These are phyloP conservation scores for Fusarium sp. DNA, from an alignment of 2,329 filamentous ascomycete genomes.

Conservation along the genomic window DNA sequence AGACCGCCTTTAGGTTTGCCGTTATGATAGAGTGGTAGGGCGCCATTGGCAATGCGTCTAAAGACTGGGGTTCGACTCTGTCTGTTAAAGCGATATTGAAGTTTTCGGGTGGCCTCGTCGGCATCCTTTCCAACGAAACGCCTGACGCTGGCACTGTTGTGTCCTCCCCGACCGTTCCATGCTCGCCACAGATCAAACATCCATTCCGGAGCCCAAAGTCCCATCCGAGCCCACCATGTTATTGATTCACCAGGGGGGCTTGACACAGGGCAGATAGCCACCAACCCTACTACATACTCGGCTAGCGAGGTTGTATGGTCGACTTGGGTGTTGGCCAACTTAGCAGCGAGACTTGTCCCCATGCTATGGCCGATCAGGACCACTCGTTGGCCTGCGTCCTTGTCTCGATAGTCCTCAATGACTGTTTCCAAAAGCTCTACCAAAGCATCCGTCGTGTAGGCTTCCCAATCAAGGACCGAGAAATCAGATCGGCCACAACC, in stretches of 20 bases:
- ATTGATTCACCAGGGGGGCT: constrained; percentile 66
- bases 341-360: constrained; percentile 81
- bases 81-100: constrained; percentile 80
- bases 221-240: constrained; percentile 57
- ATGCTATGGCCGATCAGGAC: constrained; percentile 90
- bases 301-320: constrained; percentile 64
- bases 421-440: constrained; percentile 78
- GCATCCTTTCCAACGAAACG: constrained; percentile 78
- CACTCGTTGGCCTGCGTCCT: constrained; percentile 73
- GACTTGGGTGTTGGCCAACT: constrained; percentile 65
- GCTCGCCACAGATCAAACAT: constrained; percentile 81
- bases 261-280: constrained; percentile 84
- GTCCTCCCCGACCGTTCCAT: constrained; percentile 83
- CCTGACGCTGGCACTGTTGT: constrained; percentile 79
- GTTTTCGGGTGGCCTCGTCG: constrained; percentile 70
- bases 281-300: constrained; percentile 75
- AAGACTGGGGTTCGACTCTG: constrained; percentile 87
- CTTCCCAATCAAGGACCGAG: constrained; percentile 74
- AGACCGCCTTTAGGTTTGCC: constrained; percentile 70
- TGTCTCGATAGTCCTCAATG: constrained; percentile 78
- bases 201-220: constrained; percentile 75
- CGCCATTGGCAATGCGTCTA: constrained; percentile 81
- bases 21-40: constrained; percentile 68
- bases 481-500: constrained; percentile 88
- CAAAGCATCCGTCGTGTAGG: constrained; percentile 82